phyloP scores from a whole-genome alignment of 805 yeast species.

The Wickerhamiella azymoides region DNA sequence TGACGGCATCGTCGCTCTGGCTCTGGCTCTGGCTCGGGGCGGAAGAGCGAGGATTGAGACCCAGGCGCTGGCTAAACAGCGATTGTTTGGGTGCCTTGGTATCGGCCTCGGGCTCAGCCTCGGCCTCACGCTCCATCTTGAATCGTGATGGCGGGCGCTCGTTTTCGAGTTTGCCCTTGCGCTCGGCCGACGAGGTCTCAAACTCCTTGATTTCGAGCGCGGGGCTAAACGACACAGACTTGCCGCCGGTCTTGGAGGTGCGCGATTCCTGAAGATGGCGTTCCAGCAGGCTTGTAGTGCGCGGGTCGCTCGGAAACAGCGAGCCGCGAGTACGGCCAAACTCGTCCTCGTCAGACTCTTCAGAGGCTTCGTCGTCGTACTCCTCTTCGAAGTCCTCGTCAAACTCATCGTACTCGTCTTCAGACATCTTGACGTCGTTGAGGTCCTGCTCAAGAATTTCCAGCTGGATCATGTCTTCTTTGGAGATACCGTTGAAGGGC shows the following conservation, averaged over 20 bases:
- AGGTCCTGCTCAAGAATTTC: slow-evolving; percentile 17
- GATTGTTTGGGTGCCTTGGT: not conserved
- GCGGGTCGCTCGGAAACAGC: slow-evolving; percentile 22
- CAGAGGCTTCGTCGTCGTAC: slow-evolving; percentile 41
- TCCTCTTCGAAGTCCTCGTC: slow-evolving; percentile 14
- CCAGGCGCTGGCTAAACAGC: not conserved
- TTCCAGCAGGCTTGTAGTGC: slow-evolving; percentile 12
- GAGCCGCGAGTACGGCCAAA: slow-evolving; percentile 26
- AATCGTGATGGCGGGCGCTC: slow-evolving; percentile 3
- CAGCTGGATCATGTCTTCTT: slow-evolving; percentile 21
- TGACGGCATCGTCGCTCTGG: not conserved
- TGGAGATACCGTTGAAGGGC: slow-evolving; percentile 9
- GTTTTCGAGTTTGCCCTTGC: slow-evolving; percentile 11
- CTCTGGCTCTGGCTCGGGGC: not conserved
- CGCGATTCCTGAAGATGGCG: not conserved
- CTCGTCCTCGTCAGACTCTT: slow-evolving; percentile 24
- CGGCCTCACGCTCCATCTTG: not conserved
- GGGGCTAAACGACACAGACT: slow-evolving; percentile 13
- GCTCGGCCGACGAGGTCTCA: slow-evolving; percentile 17
- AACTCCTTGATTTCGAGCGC: slow-evolving; percentile 19
- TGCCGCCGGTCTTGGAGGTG: not conserved
- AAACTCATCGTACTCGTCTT: slow-evolving; percentile 35
- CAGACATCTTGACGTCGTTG: slow-evolving; percentile 12
- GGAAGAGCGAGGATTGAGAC: not conserved
- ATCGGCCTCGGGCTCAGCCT: not conserved